Conservation (phyloP, 768 basidiomycete species). For the Paxillus ammoniavirescens region DNA sequence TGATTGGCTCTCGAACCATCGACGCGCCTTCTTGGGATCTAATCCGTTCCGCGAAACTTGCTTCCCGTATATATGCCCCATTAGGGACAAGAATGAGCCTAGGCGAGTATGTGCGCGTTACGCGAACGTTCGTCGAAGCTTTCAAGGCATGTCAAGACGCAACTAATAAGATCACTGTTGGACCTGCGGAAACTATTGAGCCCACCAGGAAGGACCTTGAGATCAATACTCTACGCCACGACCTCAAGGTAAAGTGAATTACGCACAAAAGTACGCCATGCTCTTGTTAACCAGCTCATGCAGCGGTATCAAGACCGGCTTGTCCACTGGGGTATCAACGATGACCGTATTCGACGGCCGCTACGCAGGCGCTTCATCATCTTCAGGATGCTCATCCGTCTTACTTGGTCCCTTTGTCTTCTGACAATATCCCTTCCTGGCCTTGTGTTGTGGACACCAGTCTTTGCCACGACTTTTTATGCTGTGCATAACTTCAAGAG, state of each 20-base stretch:
- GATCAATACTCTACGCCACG: constrained; percentile 39
- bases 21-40: constrained; percentile 86
- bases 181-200: constrained; percentile 24
- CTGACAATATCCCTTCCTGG: constrained; percentile 71
- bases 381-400: constrained; percentile 62
- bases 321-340: constrained; percentile 68
- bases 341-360: constrained; percentile 77
- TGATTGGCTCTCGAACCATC: constrained; percentile 74
- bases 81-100: constrained; percentile 84
- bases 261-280: background rate
- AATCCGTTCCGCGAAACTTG: constrained; percentile 72
- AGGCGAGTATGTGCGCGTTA: constrained; percentile 80
- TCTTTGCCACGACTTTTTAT: constrained; percentile 68
- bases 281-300: background rate
- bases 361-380: constrained; percentile 54
- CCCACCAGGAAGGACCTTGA: constrained; percentile 26
- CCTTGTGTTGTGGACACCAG: constrained; percentile 77
- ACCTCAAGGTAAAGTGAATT: constrained; percentile 54
- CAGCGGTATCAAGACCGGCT: constrained; percentile 78
- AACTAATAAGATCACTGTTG: constrained; percentile 18
- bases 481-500: constrained; percentile 77
- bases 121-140: constrained; percentile 70
- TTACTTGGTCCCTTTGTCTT: constrained; percentile 62
- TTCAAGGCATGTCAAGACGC: constrained; percentile 52
- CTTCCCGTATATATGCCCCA: constrained; percentile 80